These are phyloP conservation scores for Atalantia buxifolia DNA, from an alignment of 345 rosid species.

Conservation along the genomic window DNA sequence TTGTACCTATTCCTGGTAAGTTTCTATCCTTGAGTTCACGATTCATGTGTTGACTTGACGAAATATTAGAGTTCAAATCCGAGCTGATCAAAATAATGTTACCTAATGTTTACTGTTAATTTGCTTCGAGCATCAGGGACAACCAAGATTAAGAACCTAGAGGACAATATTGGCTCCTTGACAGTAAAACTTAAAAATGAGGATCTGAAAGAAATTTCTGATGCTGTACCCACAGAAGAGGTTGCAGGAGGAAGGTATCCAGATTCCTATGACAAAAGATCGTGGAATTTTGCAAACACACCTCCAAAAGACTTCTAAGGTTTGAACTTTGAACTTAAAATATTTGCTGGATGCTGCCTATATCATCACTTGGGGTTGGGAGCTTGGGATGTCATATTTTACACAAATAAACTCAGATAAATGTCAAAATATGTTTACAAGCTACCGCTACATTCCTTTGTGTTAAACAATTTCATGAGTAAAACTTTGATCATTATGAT, in stretches of 20 bases:
- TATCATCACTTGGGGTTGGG: neutral
- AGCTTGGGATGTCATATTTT: too few species aligned
- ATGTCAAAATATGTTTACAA: too few species aligned
- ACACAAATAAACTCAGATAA: too few species aligned
- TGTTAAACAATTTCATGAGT: too few species aligned
- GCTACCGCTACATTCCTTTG: too few species aligned
- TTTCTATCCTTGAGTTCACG: neutral
- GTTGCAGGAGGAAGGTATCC: slow-evolving; percentile 12
- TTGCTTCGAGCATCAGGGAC: slow-evolving; percentile 18
- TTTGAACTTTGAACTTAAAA: neutral
- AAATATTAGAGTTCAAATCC: too few species aligned
- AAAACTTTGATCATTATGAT: too few species aligned
- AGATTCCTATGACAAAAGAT: too few species aligned
- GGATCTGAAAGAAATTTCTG: slow-evolving; percentile 22
- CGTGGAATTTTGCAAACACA: slow-evolving; percentile 25
- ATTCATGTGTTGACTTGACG: neutral
- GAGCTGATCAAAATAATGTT: neutral
- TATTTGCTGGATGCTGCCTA: neutral
- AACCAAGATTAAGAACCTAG: slow-evolving; percentile 24
- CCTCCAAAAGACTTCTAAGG: slow-evolving; percentile 1
- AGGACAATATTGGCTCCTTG: slow-evolving; percentile 13
- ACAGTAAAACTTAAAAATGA: slow-evolving; percentile 14
- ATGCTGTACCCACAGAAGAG: slow-evolving; percentile 13
- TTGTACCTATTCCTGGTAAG: slow-evolving; percentile 45
- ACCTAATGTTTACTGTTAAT: neutral